A percentile compares a stretch with the other conserved stretches of the same genome.
phyloP scores from a whole-genome alignment of 225 moss, liverwort and hornwort species.

The Rhytidiadelphus loreus region DNA sequence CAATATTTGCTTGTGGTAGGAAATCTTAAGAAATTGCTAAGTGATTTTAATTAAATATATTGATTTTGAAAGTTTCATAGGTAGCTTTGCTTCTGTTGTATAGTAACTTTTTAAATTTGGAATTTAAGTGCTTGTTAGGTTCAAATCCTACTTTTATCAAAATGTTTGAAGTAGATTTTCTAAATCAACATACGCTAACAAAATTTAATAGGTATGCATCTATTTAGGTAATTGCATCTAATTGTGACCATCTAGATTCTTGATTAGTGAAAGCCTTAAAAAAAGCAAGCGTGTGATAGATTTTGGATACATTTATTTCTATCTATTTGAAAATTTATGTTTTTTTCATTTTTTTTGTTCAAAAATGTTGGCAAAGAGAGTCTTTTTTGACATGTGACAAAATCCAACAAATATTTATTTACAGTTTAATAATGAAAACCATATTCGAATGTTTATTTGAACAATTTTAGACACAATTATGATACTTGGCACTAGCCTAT shows the following conservation, averaged over 20 bases:
- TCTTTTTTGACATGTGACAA: not conserved
- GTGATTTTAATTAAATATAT: not conserved
- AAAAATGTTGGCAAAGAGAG: rapidly evolving
- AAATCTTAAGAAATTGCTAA: not conserved
- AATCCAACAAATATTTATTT: not conserved
- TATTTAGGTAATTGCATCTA: not conserved
- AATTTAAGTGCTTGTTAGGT: rapidly evolving
- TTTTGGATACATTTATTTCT: not conserved
- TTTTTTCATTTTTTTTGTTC: not conserved
- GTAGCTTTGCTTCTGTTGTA: rapidly evolving
- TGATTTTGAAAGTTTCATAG: not conserved
- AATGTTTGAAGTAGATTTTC: not conserved
- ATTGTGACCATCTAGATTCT: not conserved
- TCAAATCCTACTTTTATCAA: rapidly evolving
- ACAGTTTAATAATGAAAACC: rapidly evolving
- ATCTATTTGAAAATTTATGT: rapidly evolving
- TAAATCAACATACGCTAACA: not conserved
- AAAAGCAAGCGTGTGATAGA: not conserved
- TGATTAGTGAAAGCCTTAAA: not conserved
- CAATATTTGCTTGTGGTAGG: rapidly evolving
- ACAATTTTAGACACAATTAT: not conserved
- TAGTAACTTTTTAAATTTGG: not conserved
- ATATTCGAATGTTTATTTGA: not conserved
- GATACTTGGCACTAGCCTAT: rapidly evolving
- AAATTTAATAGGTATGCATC: rapidly evolving